A percentile compares a stretch with the other conserved stretches of the same genome.
Evolutionary conservation across 2,329 filamentous ascomycete species (phyloP).

Genomic region (Tothia fuscella): DNA sequence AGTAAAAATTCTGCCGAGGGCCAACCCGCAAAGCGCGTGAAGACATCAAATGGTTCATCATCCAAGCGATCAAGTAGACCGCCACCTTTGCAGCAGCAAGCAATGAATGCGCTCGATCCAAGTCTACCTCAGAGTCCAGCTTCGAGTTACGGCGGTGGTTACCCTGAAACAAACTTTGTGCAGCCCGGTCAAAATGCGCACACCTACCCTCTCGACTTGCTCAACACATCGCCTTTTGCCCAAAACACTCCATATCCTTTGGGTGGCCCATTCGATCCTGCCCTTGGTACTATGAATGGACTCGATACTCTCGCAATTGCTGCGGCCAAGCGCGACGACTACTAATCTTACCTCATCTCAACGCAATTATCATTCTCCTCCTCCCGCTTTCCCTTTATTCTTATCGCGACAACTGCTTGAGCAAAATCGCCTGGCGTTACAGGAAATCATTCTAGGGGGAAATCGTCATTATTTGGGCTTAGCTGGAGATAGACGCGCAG

Average conservation of each 20-base stretch:
- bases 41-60: background rate
- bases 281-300: background rate
- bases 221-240: background rate
- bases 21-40: constrained; percentile 2
- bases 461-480: too few relatives aligned
- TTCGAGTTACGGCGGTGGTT: constrained; percentile 7
- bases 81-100: background rate
- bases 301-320: constrained; percentile 11
- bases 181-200: constrained; percentile 2
- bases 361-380: too few relatives aligned
- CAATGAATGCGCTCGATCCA: constrained; percentile 6
- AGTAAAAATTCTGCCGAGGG: constrained; percentile 19
- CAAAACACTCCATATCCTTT: background rate
- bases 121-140: constrained; percentile 8
- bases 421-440: too few relatives aligned
- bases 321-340: constrained; percentile 9
- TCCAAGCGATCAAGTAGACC: background rate
- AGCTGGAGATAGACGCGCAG: too few relatives aligned
- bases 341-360: too few relatives aligned
- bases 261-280: constrained; percentile 3
- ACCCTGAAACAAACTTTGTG: background rate
- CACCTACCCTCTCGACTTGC: background rate
- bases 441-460: too few relatives aligned
- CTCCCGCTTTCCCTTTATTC: too few relatives aligned
- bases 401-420: too few relatives aligned